A percentile compares a stretch with the other conserved stretches of the same genome.
phyloP scores from a whole-genome alignment of 441 rosid species.

The Populus hybrid region DNA sequence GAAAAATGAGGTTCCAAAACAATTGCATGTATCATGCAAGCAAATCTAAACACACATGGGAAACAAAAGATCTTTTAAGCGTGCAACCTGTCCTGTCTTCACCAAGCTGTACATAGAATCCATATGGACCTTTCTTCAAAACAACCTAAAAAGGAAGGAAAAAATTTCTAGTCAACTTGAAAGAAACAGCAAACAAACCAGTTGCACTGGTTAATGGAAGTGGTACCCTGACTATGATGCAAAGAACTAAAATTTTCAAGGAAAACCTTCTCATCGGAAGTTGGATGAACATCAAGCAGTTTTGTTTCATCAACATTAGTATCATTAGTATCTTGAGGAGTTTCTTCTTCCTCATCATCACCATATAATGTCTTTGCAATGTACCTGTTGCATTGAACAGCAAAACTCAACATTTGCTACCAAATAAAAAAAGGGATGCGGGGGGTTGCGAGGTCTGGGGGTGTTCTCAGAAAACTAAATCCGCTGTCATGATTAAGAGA shows the following conservation, averaged over 20 bases:
- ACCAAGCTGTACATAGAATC: conserved; percentile 90
- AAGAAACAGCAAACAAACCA: background rate
- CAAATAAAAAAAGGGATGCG: background rate
- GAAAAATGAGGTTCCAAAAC: background rate
- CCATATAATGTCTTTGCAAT: conserved; percentile 82
- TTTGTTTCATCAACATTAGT: conserved; percentile 61
- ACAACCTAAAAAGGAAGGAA: conserved; percentile 47
- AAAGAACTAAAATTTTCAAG: conserved; percentile 14
- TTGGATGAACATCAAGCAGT: conserved; percentile 78
- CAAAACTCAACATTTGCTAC: conserved; percentile 19
- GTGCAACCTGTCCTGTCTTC: conserved; percentile 72
- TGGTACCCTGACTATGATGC: background rate
- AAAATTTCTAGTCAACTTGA: background rate
- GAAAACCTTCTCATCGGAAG: conserved; percentile 85
- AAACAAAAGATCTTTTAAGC: conserved; percentile 76
- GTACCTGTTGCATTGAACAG: conserved; percentile 49
- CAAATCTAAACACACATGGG: conserved; percentile 52
- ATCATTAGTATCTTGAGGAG: conserved; percentile 36
- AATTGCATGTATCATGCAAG: background rate
- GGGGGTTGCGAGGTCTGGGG: too few species aligned
- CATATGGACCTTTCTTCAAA: conserved; percentile 93
- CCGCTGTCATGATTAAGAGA: background rate
- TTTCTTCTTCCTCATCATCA: conserved; percentile 60
- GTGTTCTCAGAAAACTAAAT: conserved; percentile 1
- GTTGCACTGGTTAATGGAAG: background rate